Evolutionary conservation across 768 basidiomycete species (phyloP).

Genomic region (Serendipita sp.): DNA sequence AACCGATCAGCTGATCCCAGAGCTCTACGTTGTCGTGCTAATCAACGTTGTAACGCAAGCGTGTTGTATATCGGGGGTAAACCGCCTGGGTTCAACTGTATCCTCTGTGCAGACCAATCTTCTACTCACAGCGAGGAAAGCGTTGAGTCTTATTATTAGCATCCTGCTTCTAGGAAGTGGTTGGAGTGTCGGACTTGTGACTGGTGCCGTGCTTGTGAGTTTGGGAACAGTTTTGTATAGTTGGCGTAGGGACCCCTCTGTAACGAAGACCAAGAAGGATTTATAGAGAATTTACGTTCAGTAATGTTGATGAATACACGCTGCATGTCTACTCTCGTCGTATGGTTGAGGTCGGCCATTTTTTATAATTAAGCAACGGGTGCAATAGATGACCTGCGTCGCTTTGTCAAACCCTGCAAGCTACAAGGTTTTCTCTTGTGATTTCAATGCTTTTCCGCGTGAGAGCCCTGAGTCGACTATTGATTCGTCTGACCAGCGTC

Average conservation of each 20-base stretch:
- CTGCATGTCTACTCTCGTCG: too few relatives aligned
- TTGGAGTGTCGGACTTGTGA: constrained; percentile 46
- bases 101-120: constrained; percentile 73
- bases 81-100: constrained; percentile 59
- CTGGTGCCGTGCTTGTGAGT: constrained; percentile 64
- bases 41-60: constrained; percentile 60
- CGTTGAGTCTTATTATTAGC: constrained; percentile 60
- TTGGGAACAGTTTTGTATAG: constrained; percentile 44
- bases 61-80: constrained; percentile 72
- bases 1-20: constrained; percentile 16
- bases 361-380: background rate
- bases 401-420: background rate
- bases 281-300: background rate
- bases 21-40: constrained; percentile 40
- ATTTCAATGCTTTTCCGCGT: too few relatives aligned
- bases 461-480: too few relatives aligned
- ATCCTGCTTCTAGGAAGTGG: constrained; percentile 74
- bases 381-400: background rate
- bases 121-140: constrained; percentile 66
- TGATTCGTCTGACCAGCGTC: too few relatives aligned
- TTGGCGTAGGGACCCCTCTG: background rate
- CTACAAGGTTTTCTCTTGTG: too few relatives aligned
- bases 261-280: background rate
- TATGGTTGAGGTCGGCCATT: too few relatives aligned
- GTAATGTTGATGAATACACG: too few relatives aligned